Conservation (phyloP, 2,329 filamentous ascomycete species). For the Botrytis aclada region DNA sequence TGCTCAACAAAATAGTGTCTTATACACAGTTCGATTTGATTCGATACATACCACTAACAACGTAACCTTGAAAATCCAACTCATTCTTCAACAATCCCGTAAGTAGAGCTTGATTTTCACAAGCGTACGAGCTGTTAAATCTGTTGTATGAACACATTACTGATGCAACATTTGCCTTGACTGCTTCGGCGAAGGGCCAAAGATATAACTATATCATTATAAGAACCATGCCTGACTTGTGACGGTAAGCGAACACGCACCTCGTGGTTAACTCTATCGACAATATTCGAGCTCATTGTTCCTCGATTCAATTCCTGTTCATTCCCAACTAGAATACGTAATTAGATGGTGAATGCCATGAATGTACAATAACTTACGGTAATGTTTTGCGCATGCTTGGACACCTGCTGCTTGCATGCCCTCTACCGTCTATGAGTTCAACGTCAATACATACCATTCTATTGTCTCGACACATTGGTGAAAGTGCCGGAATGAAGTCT, state of each 20-base stretch:
- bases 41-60: conserved; percentile 48
- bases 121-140: conserved; percentile 66
- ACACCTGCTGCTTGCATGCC: conserved; percentile 53
- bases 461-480: neutral
- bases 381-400: conserved; percentile 58
- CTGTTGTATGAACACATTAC: conserved; percentile 75
- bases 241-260: conserved; percentile 51
- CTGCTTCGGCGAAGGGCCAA: conserved; percentile 63
- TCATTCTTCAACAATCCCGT: conserved; percentile 66
- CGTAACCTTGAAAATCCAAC: conserved; percentile 72
- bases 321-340: conserved; percentile 51
- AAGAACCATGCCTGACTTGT: conserved; percentile 27
- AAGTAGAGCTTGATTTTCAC: conserved; percentile 59
- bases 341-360: conserved; percentile 34
- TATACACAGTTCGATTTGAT: conserved; percentile 27
- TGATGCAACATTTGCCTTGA: conserved; percentile 61
- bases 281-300: conserved; percentile 54
- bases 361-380: conserved; percentile 35
- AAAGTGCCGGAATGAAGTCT: neutral
- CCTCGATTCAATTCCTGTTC: conserved; percentile 64
- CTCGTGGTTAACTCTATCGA: conserved; percentile 67
- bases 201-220: conserved; percentile 30
- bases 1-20: conserved; percentile 34
- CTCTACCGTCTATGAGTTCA: conserved; percentile 49
- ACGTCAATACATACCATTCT: neutral